Percentiles rank a stretch among this genome's conserved stretches.
phyloP scores from a whole-genome alignment of 2,329 filamentous ascomycete species.

The Rhynchosporium agropyri region DNA sequence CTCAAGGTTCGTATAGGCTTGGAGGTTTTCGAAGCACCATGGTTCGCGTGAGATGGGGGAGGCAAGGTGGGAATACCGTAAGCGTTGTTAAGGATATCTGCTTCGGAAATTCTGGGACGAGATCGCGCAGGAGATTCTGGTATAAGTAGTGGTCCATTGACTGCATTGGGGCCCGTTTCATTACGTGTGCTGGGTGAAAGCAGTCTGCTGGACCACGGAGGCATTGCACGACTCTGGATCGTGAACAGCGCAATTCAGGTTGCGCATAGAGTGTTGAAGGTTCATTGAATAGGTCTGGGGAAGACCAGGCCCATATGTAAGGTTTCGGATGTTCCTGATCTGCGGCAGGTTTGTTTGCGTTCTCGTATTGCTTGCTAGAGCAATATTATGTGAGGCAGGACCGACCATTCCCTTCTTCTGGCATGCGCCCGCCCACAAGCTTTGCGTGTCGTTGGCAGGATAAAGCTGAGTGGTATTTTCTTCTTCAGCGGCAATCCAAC shows the following conservation, averaged over 20 bases:
- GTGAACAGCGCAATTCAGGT: slow-evolving; percentile 23
- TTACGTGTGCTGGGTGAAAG: slow-evolving; percentile 37
- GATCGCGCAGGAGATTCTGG: slow-evolving; percentile 30
- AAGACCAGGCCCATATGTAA: slow-evolving; percentile 15
- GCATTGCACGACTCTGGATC: slow-evolving; percentile 38
- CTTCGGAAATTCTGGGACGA: slow-evolving; percentile 38
- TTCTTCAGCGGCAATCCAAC: background rate
- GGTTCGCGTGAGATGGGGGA: slow-evolving; percentile 24
- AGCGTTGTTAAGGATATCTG: slow-evolving; percentile 41
- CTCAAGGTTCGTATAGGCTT: slow-evolving; percentile 25
- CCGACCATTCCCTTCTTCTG: slow-evolving; percentile 1
- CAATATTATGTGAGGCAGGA: slow-evolving; percentile 7
- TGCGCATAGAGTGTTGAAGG: slow-evolving; percentile 27
- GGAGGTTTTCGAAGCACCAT: slow-evolving; percentile 26
- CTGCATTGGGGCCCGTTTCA: slow-evolving; percentile 28
- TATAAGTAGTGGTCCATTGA: slow-evolving; percentile 3
- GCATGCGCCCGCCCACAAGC: slow-evolving; percentile 6
- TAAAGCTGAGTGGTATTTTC: no score
- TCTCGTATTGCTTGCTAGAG: slow-evolving; percentile 13
- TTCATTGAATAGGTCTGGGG: slow-evolving; percentile 30
- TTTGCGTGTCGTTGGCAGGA: background rate
- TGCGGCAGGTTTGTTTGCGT: slow-evolving; percentile 11
- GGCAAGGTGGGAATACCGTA: slow-evolving; percentile 39
- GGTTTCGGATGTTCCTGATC: slow-evolving; percentile 18
- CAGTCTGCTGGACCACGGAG: slow-evolving; percentile 40